A percentile compares a stretch with the other conserved stretches of the same genome.
Conservation (phyloP, 208 protist species). For the Leptomonas seymouri region DNA sequence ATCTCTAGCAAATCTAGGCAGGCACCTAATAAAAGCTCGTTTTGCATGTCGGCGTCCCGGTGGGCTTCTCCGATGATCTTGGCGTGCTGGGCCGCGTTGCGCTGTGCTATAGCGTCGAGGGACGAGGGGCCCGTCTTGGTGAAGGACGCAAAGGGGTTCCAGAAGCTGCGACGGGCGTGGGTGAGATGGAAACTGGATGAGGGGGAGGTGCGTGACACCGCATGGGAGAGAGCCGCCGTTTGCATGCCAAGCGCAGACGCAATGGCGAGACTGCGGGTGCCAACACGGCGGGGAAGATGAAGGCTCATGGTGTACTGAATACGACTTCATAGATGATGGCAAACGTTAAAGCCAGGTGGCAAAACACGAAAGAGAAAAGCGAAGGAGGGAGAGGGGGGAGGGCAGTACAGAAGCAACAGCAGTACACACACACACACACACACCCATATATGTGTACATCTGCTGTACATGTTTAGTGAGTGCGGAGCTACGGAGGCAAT, state of each 20-base stretch:
- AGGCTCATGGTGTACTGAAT: not conserved
- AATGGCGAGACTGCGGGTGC: not conserved
- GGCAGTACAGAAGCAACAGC: not conserved
- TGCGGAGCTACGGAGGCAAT: no score
- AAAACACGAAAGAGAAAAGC: not conserved
- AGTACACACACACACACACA: conserved; percentile 4
- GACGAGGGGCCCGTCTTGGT: not conserved
- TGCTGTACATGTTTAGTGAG: no score
- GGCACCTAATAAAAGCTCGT: conserved; percentile 69
- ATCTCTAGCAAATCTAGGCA: conserved; percentile 76
- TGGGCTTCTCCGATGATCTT: conserved; percentile 48
- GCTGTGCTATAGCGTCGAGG: conserved; percentile 8
- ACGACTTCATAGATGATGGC: not conserved
- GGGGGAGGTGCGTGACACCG: not conserved
- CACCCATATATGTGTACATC: not conserved
- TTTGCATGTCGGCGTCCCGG: conserved; percentile 49
- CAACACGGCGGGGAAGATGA: not conserved
- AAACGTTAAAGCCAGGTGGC: not conserved
- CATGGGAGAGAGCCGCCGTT: not conserved
- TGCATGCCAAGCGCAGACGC: not conserved
- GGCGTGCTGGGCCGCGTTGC: conserved; percentile 37
- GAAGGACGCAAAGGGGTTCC: conserved; percentile 49
- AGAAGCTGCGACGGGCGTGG: conserved; percentile 36
- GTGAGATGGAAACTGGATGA: not conserved
- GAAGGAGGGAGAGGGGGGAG: not conserved